A percentile compares a stretch with the other conserved stretches of the same genome.
Conservation (phyloP, 495 filamentous ascomycete genomes). For the Aspergillus cristatus region DNA sequence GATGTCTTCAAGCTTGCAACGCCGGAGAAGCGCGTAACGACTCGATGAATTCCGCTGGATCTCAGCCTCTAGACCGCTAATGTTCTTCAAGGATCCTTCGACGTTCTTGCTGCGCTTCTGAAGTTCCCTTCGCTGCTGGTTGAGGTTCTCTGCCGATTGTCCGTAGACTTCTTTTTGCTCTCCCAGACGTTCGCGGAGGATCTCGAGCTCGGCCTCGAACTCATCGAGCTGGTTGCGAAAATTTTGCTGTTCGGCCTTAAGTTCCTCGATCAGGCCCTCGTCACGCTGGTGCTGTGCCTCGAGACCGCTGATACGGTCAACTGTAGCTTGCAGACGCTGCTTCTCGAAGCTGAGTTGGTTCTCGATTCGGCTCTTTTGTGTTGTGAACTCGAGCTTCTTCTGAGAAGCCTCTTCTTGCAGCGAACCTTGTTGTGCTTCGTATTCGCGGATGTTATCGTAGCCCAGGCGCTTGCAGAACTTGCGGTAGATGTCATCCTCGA, state of each 20-base stretch:
- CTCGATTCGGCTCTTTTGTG: slow-evolving; percentile 72
- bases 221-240: slow-evolving; percentile 66
- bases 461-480: slow-evolving; percentile 81
- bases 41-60: slow-evolving; percentile 74
- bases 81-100: slow-evolving; percentile 66
- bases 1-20: slow-evolving; percentile 90
- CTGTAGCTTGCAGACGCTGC: slow-evolving; percentile 56
- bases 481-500: slow-evolving; percentile 83
- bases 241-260: slow-evolving; percentile 62
- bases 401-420: slow-evolving; percentile 80
- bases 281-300: slow-evolving; percentile 59
- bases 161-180: slow-evolving; percentile 54
- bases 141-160: slow-evolving; percentile 66
- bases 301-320: slow-evolving; percentile 57
- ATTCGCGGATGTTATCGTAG: slow-evolving; percentile 82
- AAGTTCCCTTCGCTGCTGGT: slow-evolving; percentile 70
- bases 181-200: slow-evolving; percentile 61
- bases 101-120: slow-evolving; percentile 76
- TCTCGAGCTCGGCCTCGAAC: slow-evolving; percentile 66
- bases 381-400: slow-evolving; percentile 76
- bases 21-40: slow-evolving; percentile 72
- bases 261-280: slow-evolving; percentile 52
- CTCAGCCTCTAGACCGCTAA: slow-evolving; percentile 68
- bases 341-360: slow-evolving; percentile 72
- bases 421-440: slow-evolving; percentile 86